Base-by-base conservation (phyloP, 1,139 yeast species). In the Candida labiduridarum region DNA sequence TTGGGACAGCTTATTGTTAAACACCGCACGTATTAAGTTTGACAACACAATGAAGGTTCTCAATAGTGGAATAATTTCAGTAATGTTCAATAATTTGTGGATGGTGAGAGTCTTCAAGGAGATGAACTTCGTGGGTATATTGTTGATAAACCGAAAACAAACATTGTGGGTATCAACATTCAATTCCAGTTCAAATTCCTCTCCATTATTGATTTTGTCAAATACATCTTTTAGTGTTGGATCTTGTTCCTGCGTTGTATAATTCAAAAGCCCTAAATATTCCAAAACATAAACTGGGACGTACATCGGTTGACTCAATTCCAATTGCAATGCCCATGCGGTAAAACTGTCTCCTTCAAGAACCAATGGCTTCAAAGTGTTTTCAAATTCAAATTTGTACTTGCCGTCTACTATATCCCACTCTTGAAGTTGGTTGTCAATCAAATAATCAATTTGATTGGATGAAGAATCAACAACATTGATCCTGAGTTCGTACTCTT, bases 41-140 rank as follows among this genome's bases (percentile, higher is more conserved):
- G 64, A 52, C 16, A 74, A 56, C 1, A 68, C 66, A 25, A 69
- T 49, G 44, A 63, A 68, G 55, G 70, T 75, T 14, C 80, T 59
- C 15, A 73, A 58, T 0, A 67, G 57, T 1, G 71, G 66, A 3
- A 76, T 46, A 15, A 74, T 47, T 10, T 52, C 54, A 0, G 68
- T 53, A 2, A 74, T 59, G 33, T 67, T 70, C 8, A 52, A 49
- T 18, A 73, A 47, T 30, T 59, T 62, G 25, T 59, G 57, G 14
- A 74, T 55, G 1, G 58, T 53, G 4, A 72, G 35, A 9, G 63
- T 55, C 12, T 55, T 57, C n/a, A 72, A 52, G 8, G 63, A 58
- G 2, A 67, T 53, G 48, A 62, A 61, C 25, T 53, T 56, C 5
- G 57, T 43, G 11, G 53, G 36, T n/a, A 47, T 41, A 16, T 53